phyloP scores from a whole-genome alignment of 352 stramenopile genomes.

The Phytopythium ostracodes region DNA sequence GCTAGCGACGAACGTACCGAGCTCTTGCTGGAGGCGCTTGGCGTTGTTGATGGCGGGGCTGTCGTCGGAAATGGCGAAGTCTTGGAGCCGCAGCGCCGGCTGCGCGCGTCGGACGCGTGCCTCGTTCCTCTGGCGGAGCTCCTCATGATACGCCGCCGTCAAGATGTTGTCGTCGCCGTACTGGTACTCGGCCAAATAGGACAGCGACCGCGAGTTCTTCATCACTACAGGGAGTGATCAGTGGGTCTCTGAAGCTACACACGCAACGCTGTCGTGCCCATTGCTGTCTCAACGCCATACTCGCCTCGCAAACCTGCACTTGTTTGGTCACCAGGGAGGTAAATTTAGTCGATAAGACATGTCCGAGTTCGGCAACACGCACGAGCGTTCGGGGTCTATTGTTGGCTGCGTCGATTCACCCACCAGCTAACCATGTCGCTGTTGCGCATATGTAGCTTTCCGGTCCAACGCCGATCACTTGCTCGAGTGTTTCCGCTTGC shows the following conservation, averaged over 20 bases:
- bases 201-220: slow-evolving; percentile 45
- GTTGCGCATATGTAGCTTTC: not conserved
- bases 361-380: not conserved
- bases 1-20: slow-evolving; percentile 41
- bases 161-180: slow-evolving; percentile 62
- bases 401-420: not conserved
- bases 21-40: slow-evolving; percentile 51
- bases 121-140: slow-evolving; percentile 40
- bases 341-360: not conserved
- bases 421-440: not conserved
- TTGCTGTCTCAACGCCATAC: not conserved
- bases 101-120: slow-evolving; percentile 42
- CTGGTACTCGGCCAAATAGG: slow-evolving; percentile 62
- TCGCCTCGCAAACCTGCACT: not conserved
- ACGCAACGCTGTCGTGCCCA: not conserved
- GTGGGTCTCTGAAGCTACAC: not conserved
- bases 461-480: not conserved
- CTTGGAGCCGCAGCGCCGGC: slow-evolving; percentile 26
- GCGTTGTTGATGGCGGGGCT: slow-evolving; percentile 34
- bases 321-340: not conserved
- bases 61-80: slow-evolving; percentile 24
- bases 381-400: not conserved
- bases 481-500: slow-evolving; percentile 3
- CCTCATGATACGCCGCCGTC: slow-evolving; percentile 43
- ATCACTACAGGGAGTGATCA: slow-evolving; percentile 16